These are phyloP conservation scores for Erigeron canadensis DNA, from an alignment of 129 eudicot genomes.

Conservation along the genomic window DNA sequence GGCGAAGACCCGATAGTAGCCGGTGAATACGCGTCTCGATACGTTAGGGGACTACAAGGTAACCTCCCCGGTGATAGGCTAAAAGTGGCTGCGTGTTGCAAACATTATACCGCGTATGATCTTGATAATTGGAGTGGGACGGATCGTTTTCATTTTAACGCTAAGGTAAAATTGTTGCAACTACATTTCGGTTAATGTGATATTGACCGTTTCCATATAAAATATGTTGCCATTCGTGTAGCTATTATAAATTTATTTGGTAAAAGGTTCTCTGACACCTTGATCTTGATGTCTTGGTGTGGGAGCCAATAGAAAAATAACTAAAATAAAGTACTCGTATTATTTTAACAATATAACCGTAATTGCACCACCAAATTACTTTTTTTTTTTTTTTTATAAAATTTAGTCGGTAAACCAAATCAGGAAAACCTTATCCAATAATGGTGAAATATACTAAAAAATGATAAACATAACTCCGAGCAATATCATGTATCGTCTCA, in stretches of 20 bases:
- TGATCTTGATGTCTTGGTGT: no score
- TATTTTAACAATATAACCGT: no score
- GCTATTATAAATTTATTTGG: not conserved
- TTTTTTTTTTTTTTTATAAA: no score
- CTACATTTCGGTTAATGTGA: not conserved
- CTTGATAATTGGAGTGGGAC: slow-evolving; percentile 85
- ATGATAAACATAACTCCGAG: no score
- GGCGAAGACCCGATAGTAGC: slow-evolving; percentile 83
- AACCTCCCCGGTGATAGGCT: slow-evolving; percentile 56
- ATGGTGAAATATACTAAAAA: no score
- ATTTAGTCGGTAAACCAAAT: no score
- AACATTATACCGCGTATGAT: slow-evolving; percentile 86
- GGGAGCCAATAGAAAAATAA: no score
- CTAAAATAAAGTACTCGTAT: no score
- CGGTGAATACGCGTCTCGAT: slow-evolving; percentile 68
- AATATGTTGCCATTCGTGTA: not conserved
- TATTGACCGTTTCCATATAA: not conserved
- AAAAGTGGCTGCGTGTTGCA: slow-evolving; percentile 90
- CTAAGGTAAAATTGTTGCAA: slow-evolving; percentile 39
- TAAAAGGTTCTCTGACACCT: not conserved
- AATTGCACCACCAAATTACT: no score
- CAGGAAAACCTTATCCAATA: no score
- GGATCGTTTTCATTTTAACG: slow-evolving; percentile 80
- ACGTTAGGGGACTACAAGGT: slow-evolving; percentile 79
- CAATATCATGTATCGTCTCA: no score